Base-by-base conservation (phyloP, 2,329 filamentous ascomycete genomes). In the Harringtonia aguacate region DNA sequence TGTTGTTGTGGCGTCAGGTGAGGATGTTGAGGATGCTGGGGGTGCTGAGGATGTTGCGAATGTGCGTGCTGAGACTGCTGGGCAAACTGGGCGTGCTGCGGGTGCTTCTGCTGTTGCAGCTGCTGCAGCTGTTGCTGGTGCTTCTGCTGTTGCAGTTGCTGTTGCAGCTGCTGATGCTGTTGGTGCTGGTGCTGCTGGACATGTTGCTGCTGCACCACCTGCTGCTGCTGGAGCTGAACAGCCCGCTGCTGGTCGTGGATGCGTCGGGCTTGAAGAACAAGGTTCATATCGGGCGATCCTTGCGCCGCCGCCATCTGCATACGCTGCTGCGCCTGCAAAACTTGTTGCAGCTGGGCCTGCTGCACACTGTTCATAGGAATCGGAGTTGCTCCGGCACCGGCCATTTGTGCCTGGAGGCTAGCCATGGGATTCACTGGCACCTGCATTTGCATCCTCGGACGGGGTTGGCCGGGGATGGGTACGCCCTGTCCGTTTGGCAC, bases 261-360 rank as follows among this genome's bases (percentile, higher is more conserved):
- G 36, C 77, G 75, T 44, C 79, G 77, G 15, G 79, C 75, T 54
- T 83, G 79, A 53, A 81, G 65, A 52, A 80, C 69, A 38, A 80
- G 60, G 44, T 69, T 70, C 22, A 74, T 64, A 47, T 79, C 74
- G 3, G 75, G 57, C 36, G 63, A 64, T 8, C 65, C 61, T 40
- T 38, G 36, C 4, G 43, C n/a, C n/a, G n/a, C n/a, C n/a, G n/a
- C 52, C 52, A 72, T 62, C 2, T 77, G 73, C 66, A 86, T 73
- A 44, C 81, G 73, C 49, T 82, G 73, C 7, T 82, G 73, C 7
- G 65, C 67, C 49, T 73, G 66, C 52, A 72, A 65, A 15, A 71
- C 70, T 53, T 83, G 48, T 30, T 49, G 80, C 66, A 86, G 73
- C 51, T 83, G 83, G 21, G 82, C 79, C 57, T 85, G 81, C 31